A percentile compares a stretch with the other conserved stretches of the same genome.
These are phyloP conservation scores for Gaertneriomyces semiglobifer DNA, from an alignment of 192 early-diverging fungal genomes.

Conservation along the genomic window DNA sequence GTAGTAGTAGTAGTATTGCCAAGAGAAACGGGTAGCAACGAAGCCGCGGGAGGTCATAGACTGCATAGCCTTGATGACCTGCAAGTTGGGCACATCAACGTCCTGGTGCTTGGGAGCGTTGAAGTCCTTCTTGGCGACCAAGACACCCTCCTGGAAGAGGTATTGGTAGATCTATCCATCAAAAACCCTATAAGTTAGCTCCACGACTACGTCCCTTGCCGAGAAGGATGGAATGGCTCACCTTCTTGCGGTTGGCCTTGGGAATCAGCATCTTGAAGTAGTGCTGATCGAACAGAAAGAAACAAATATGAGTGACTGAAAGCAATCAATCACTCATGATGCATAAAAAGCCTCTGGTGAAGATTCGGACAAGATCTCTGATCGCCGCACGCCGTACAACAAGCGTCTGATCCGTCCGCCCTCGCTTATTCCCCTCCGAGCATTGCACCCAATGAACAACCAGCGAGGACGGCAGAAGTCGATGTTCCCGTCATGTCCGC, in stretches of 20 bases:
- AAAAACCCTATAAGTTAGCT: conserved; percentile 60
- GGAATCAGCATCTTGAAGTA: conserved; percentile 87
- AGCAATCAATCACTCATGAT: conserved; percentile 24
- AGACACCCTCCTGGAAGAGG: conserved; percentile 80
- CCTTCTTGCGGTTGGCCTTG: conserved; percentile 89
- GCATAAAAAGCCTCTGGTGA: too few species aligned
- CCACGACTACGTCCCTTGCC: not conserved
- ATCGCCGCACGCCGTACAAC: too few species aligned
- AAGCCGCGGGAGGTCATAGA: conserved; percentile 88
- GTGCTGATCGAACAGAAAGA: not conserved
- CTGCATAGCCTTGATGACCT: conserved; percentile 99
- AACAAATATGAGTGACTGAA: conserved; percentile 27
- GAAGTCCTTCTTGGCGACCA: conserved; percentile 99
- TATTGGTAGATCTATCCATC: conserved; percentile 74
- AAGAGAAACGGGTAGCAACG: conserved; percentile 97
- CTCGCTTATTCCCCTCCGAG: too few species aligned
- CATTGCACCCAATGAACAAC: too few species aligned
- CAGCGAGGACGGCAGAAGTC: too few species aligned
- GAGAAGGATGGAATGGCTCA: not conserved
- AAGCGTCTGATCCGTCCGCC: too few species aligned
- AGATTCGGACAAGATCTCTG: too few species aligned
- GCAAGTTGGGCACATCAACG: conserved; percentile 94
- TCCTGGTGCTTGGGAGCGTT: conserved; percentile 93
- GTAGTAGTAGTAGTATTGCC: conserved; percentile 99
- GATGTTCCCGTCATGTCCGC: too few species aligned